A percentile compares a stretch with the other conserved stretches of the same genome.
Evolutionary conservation across 345 rosid genomes (phyloP).

Genomic region (Ceriops tagal): DNA sequence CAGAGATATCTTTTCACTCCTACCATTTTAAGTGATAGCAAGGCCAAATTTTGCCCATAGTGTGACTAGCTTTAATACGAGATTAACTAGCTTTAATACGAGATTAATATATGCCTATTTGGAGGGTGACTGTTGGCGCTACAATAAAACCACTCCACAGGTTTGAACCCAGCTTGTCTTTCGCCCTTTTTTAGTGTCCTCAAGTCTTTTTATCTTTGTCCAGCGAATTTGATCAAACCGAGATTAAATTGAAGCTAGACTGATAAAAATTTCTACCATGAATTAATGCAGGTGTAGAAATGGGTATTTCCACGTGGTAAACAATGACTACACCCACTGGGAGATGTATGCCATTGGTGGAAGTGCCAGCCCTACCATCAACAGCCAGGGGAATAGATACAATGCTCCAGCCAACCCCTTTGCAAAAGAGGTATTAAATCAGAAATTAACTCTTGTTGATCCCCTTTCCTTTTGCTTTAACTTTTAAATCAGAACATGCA

Average conservation of each 20-base stretch:
- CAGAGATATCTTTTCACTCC: too few species aligned
- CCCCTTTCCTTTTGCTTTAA: constrained; percentile 7
- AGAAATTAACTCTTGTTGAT: neutral
- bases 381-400: constrained; percentile 94
- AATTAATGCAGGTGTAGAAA: constrained; percentile 71
- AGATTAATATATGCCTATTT: too few species aligned
- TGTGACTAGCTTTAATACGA: too few species aligned
- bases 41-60: too few species aligned
- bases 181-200: too few species aligned
- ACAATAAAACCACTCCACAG: too few species aligned
- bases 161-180: too few species aligned
- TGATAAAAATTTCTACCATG: constrained; percentile 6
- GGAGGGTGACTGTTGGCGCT: too few species aligned
- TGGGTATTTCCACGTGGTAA: constrained; percentile 93
- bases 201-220: too few species aligned
- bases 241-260: neutral
- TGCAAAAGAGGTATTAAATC: constrained; percentile 66
- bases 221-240: too few species aligned
- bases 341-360: constrained; percentile 99
- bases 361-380: constrained; percentile 86
- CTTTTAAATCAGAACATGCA: neutral
- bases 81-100: too few species aligned
- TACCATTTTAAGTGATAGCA: too few species aligned
- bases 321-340: constrained; percentile 98
- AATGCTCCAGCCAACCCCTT: constrained; percentile 69